Evolutionary conservation across 345 rosid species (phyloP), one percentile per base, ranked within the genome.

Genomic region (Trapa bicornis): DNA sequence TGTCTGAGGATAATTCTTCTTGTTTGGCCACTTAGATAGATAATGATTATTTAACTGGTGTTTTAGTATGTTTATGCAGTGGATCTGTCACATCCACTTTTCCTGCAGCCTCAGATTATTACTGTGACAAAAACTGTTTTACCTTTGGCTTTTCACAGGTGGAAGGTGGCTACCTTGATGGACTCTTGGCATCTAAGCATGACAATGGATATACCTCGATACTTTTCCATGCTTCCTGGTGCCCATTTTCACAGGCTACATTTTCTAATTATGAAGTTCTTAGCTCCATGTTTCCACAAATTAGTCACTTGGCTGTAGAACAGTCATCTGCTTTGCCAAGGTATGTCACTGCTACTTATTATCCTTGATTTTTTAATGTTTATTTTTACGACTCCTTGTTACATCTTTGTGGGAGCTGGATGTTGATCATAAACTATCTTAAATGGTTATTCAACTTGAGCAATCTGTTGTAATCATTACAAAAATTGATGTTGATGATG

Each of bases 211-310:
- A 73, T 68, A 70, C 79, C 47, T 75, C 91, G 0, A 75, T 93
- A 35, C 87, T 93, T 63, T 87, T 93, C 80, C 84, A 90, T 70
- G 96, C 92, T 80, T 83, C 94, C n/a, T 87, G 88, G 88, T 88
- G 97, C 81, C 96, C 86, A 0, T 90, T 93, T 70, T 93, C 97
- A 29, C 37, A 47, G 29, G 71, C 64, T 57, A 3, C 83, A 33
- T 74, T 54, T 12, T 79, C 91, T 42, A 80, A 73, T 68, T 91
- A 84, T 70, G 83, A 84, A 71, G 67, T 78, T 73, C 81, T 91
- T 65, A 69, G 87, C 61, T 83, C 81, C 8, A 87, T 94, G 96
- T 91, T 94, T 79, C 96, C 97, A 70, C 88, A 87, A 71, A 75
- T 94, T 58, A 80, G 83, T 42, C 97, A 94, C 80, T 41, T 84